Evolutionary conservation across 2,329 filamentous ascomycete genomes (phyloP), one percentile per base, ranked within the genome.

Genomic region (Aspergillus jensenii): DNA sequence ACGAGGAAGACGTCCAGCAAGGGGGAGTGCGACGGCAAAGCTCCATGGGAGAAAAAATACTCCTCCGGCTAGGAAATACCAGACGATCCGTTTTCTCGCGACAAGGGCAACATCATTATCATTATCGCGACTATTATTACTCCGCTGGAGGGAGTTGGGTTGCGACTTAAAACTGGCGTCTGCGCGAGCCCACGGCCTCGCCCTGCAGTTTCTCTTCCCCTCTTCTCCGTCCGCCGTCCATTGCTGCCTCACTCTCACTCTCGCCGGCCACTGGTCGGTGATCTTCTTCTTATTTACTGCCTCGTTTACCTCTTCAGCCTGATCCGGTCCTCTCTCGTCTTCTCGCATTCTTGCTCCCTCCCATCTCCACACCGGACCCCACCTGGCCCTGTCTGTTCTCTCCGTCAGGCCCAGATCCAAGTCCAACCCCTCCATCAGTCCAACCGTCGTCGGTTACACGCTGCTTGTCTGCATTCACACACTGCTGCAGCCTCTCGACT

Each of bases 401-500:
- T 56, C 62, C 59, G 50, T 63, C 62, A 62, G 62, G 60, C 60
- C 47, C 55, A 52, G 56, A 62, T 54, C 35, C 39, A 17, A 12
- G 47, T 50, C 35, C 27, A 25, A 21, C 33, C 31, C 43, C 52
- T 37, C 35, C 51, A 49, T 48, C 56, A 51, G 51, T 59, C 56
- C 56, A 59, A 59, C 56, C 46, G 56, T 45, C 51, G 25, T 25
- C 48, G 58, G 62, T 64, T 62, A 62, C 60, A 64, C 59, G 43
- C 56, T 52, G 27, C 33, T 40, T 51, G 48, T 40, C 35, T 41
- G 35, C 44, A 41, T 39, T 56, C 41, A 51, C 54, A 45, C 55
- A 31, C 52, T 64, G 63, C 52, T 64, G 63, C 60, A 65, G 58
- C 55, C 52, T 57, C 47, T 59, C 55, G 52, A 52, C 53, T 57